Conservation (phyloP, 805 yeast genomes). For the Yarrowia keelungensis region DNA sequence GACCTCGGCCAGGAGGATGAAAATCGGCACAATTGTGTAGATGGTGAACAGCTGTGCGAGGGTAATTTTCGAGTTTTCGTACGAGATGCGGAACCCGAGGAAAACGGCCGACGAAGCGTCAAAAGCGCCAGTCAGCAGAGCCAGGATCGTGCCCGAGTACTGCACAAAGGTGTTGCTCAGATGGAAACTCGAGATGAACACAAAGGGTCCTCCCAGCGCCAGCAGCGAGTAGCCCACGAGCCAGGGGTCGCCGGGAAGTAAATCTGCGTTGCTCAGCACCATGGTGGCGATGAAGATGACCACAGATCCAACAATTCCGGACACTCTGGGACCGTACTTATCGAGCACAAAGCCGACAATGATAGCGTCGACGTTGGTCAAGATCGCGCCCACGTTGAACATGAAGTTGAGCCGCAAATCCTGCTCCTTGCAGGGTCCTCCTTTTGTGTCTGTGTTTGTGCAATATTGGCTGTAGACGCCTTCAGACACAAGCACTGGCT, state of each 20-base stretch:
- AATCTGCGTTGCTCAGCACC: slow-evolving; percentile 54
- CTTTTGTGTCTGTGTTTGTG: slow-evolving; percentile 41
- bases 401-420: slow-evolving; percentile 81
- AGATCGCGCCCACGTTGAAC: slow-evolving; percentile 86
- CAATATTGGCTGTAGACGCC: slow-evolving; percentile 77
- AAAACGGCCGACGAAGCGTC: slow-evolving; percentile 93
- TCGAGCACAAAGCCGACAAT: slow-evolving; percentile 84
- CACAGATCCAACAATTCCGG: slow-evolving; percentile 76
- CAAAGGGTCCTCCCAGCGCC: slow-evolving; percentile 94
- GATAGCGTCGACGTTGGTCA: slow-evolving; percentile 82
- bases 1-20: slow-evolving; percentile 75
- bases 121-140: slow-evolving; percentile 89
- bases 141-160: slow-evolving; percentile 79
- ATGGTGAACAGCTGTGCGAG: slow-evolving; percentile 66
- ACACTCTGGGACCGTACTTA: slow-evolving; percentile 75
- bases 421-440: slow-evolving; percentile 69
- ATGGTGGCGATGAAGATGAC: slow-evolving; percentile 62
- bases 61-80: slow-evolving; percentile 56
- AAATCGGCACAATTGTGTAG: slow-evolving; percentile 77
- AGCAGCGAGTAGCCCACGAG: slow-evolving; percentile 73
- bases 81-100: slow-evolving; percentile 70
- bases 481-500: slow-evolving; percentile 78
- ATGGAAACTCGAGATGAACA: slow-evolving; percentile 88
- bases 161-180: slow-evolving; percentile 86
- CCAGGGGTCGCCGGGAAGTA: slow-evolving; percentile 64